These are phyloP conservation scores for Ilex asprella DNA, from an alignment of 257 asterid genomes.

Conservation along the genomic window DNA sequence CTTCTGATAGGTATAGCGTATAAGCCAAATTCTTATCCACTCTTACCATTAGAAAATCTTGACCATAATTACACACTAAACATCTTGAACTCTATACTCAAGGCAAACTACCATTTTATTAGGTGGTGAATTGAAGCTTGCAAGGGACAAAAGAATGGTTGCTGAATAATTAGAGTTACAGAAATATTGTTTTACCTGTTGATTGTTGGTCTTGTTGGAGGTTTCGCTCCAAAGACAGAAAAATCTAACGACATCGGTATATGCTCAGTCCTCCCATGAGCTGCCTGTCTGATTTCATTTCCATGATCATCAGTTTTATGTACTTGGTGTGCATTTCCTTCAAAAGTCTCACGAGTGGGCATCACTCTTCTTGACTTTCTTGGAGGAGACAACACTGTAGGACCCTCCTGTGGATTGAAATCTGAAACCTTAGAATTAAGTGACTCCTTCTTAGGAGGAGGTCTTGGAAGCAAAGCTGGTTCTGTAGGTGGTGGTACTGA, in stretches of 20 bases:
- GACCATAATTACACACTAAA: neutral
- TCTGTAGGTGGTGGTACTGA: conserved; percentile 87
- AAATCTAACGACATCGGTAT: conserved; percentile 93
- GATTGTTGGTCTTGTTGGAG: conserved; percentile 89
- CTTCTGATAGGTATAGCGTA: too few relatives aligned
- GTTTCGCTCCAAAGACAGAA: conserved; percentile 69
- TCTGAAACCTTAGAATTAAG: conserved; percentile 46
- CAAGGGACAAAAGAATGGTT: neutral
- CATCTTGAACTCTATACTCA: conserved; percentile 8
- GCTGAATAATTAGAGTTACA: neutral
- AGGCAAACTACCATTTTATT: conserved; percentile 9
- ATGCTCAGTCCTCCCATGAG: conserved; percentile 63
- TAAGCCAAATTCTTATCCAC: too few relatives aligned
- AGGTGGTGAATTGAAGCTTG: neutral
- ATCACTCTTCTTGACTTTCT: conserved; percentile 92
- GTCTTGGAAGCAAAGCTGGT: conserved; percentile 88
- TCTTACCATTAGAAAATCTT: too few relatives aligned
- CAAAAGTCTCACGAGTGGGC: conserved; percentile 79
- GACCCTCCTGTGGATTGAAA: conserved; percentile 59
- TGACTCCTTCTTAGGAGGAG: conserved; percentile 75
- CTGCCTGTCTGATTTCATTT: conserved; percentile 49
- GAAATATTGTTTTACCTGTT: conserved; percentile 48
- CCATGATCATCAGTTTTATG: conserved; percentile 51
- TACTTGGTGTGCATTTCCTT: conserved; percentile 38
- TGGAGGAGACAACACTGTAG: conserved; percentile 90